Evolutionary conservation across 2,329 filamentous ascomycete genomes (phyloP).

Genomic region (Fusarium ambrosium): DNA sequence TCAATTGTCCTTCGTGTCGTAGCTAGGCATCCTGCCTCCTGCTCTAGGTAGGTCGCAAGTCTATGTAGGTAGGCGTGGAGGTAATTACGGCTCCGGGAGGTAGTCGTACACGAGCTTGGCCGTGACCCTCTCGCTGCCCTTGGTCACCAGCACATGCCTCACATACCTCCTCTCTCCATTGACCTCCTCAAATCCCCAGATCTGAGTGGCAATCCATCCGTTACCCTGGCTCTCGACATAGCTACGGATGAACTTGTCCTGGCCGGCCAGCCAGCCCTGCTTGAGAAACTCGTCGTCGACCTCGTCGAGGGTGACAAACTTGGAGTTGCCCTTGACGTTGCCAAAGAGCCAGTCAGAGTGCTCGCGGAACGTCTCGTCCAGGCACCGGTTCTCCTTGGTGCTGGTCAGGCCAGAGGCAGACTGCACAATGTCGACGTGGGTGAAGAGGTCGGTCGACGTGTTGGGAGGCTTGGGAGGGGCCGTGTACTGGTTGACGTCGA

Average conservation of each 20-base stretch:
- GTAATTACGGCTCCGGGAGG: not conserved
- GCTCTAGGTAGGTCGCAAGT: not conserved
- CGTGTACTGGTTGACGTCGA: conserved; percentile 70
- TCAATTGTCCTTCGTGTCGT: conserved; percentile 5
- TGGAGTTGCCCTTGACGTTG: conserved; percentile 71
- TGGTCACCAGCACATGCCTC: conserved; percentile 67
- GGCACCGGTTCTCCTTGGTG: conserved; percentile 68
- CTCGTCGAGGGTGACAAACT: conserved; percentile 62
- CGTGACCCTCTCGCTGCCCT: conserved; percentile 62
- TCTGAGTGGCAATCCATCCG: conserved; percentile 69
- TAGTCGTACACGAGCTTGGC: conserved; percentile 71
- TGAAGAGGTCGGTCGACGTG: conserved; percentile 56
- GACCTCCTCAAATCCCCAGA: conserved; percentile 72
- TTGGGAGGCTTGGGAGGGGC: conserved; percentile 59
- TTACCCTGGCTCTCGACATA: conserved; percentile 66
- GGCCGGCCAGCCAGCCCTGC: conserved; percentile 71
- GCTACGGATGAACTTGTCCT: conserved; percentile 72
- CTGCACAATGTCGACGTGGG: conserved; percentile 81
- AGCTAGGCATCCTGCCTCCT: not conserved
- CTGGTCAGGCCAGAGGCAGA: conserved; percentile 78
- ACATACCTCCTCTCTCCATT: conserved; percentile 66
- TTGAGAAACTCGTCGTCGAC: conserved; percentile 69
- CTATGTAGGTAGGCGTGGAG: not conserved
- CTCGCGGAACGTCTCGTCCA: conserved; percentile 67
- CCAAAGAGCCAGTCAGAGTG: conserved; percentile 88